Evolutionary conservation across 805 yeast genomes (phyloP).

Genomic region (Ogataea zsoltii): DNA sequence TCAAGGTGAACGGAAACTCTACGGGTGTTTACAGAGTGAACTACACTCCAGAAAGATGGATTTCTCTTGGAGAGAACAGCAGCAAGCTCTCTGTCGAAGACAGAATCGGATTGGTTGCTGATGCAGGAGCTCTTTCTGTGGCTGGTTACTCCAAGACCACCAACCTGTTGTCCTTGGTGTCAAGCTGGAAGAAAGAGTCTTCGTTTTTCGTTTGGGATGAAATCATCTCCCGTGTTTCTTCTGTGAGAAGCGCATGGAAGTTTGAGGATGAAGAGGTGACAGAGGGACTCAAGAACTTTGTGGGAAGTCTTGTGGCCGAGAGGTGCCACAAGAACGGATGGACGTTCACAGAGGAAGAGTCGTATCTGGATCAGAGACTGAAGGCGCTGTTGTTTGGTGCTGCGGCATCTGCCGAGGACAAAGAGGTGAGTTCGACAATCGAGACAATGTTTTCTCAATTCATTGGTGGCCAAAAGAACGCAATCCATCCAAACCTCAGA

Average conservation of each 20-base stretch:
- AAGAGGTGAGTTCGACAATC: conserved; percentile 35
- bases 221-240: conserved; percentile 43
- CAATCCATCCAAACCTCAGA: conserved; percentile 49
- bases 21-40: conserved; percentile 56
- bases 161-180: conserved; percentile 47
- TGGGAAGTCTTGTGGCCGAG: conserved; percentile 28
- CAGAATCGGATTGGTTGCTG: conserved; percentile 58
- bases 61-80: conserved; percentile 40
- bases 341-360: conserved; percentile 78
- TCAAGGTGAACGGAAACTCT: conserved; percentile 54
- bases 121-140: conserved; percentile 49
- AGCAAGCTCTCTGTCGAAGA: conserved; percentile 47
- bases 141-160: conserved; percentile 48
- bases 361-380: conserved; percentile 38
- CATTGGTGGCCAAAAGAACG: conserved; percentile 28
- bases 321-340: conserved; percentile 63
- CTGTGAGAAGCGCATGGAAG: conserved; percentile 35
- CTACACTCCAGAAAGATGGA: conserved; percentile 43
- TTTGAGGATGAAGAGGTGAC: conserved; percentile 40
- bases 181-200: conserved; percentile 39
- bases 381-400: conserved; percentile 44
- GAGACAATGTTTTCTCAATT: conserved; percentile 30
- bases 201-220: conserved; percentile 61
- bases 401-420: conserved; percentile 44
- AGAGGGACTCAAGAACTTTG: conserved; percentile 36